These are phyloP conservation scores for Mycogone perniciosa DNA, from an alignment of 2,329 filamentous ascomycete genomes.

Conservation along the genomic window DNA sequence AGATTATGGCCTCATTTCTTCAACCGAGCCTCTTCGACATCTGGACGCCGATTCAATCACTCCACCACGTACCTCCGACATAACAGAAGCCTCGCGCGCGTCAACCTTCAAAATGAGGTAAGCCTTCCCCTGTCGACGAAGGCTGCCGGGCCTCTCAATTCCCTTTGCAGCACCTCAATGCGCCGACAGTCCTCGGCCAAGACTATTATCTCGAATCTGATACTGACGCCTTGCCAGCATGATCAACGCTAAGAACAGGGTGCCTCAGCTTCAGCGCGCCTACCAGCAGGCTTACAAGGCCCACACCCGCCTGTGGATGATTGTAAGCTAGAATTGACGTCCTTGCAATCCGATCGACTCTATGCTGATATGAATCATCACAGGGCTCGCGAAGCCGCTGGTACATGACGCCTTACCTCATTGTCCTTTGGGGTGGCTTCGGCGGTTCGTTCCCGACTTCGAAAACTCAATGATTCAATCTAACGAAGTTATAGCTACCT, in stretches of 20 bases:
- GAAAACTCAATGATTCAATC: constrained; percentile 11
- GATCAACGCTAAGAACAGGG: constrained; percentile 69
- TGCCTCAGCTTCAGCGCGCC: constrained; percentile 65
- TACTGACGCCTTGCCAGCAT: constrained; percentile 37
- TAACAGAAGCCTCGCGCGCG: constrained; percentile 18
- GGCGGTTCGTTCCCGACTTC: constrained; percentile 44
- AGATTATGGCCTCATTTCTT: constrained; percentile 36
- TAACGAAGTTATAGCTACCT: constrained; percentile 35
- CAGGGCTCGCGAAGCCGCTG: constrained; percentile 59
- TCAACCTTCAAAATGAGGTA: constrained; percentile 37
- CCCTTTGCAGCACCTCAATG: background rate
- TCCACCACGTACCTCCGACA: constrained; percentile 19
- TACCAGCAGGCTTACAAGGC: constrained; percentile 68
- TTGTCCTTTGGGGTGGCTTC: constrained; percentile 56
- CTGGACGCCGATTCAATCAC: constrained; percentile 14
- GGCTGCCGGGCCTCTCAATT: background rate
- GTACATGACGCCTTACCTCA: constrained; percentile 63
- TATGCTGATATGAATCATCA: constrained; percentile 12
- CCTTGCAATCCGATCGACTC: background rate
- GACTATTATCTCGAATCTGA: constrained; percentile 9
- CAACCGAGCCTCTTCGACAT: constrained; percentile 16
- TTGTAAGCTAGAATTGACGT: constrained; percentile 48
- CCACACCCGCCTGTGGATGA: constrained; percentile 67
- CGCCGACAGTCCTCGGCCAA: background rate
- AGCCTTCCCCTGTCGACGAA: constrained; percentile 13